Evolutionary conservation across 2,329 filamentous ascomycete genomes (phyloP).

Genomic region (Metarhizium sp.): DNA sequence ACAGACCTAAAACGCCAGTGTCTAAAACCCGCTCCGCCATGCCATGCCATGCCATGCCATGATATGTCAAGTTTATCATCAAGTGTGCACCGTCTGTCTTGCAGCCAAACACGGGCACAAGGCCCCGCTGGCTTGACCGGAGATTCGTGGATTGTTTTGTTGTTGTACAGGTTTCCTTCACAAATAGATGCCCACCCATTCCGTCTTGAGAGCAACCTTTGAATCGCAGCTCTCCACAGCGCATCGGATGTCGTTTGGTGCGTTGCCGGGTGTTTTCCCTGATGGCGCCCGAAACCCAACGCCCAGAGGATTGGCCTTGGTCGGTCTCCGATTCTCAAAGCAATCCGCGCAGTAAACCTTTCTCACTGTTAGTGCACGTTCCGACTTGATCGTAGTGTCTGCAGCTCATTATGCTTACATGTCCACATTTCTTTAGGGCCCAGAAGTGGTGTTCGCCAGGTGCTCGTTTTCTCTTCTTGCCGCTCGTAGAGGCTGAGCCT

Average conservation of each 20-base stretch:
- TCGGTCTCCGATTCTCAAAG: slow-evolving; percentile 44
- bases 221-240: slow-evolving; percentile 47
- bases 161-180: slow-evolving; percentile 14
- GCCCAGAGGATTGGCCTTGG: slow-evolving; percentile 21
- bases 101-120: background rate
- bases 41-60: background rate
- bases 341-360: slow-evolving; percentile 56
- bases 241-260: slow-evolving; percentile 34
- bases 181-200: slow-evolving; percentile 54
- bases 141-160: background rate
- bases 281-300: slow-evolving; percentile 29
- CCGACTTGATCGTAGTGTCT: background rate
- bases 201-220: slow-evolving; percentile 42
- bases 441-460: slow-evolving; percentile 76
- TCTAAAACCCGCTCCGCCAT: background rate
- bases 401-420: slow-evolving; percentile 47
- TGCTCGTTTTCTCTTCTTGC: slow-evolving; percentile 35
- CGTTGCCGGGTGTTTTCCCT: slow-evolving; percentile 15
- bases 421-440: slow-evolving; percentile 84
- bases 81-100: background rate
- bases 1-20: background rate
- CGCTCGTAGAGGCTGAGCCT: slow-evolving; percentile 7
- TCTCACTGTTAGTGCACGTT: background rate
- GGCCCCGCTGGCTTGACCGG: background rate
- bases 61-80: background rate